Evolutionary conservation across 2,329 filamentous ascomycete species (phyloP).

Genomic region (Ceratocystiopsis sp.): DNA sequence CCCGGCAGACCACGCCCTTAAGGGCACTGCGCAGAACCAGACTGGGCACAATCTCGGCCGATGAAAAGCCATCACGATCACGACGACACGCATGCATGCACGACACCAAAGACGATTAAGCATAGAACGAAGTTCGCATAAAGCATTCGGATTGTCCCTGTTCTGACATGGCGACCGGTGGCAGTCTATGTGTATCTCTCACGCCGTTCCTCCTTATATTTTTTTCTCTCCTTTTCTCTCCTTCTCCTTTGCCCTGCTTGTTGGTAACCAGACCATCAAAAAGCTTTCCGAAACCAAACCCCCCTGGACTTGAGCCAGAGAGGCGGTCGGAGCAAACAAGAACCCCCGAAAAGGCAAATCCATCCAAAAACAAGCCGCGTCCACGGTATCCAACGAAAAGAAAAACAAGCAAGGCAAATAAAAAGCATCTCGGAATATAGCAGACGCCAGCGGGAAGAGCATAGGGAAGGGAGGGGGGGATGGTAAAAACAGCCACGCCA

Average conservation of each 20-base stretch:
- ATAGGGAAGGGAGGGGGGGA: too few relatives aligned
- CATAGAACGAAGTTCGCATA: too few relatives aligned
- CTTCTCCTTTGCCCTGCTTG: not conserved
- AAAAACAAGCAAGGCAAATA: too few relatives aligned
- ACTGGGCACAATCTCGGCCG: slow-evolving; percentile 6
- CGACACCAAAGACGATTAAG: too few relatives aligned
- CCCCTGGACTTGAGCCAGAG: not conserved
- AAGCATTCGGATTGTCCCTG: not conserved
- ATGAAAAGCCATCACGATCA: too few relatives aligned
- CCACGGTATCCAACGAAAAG: too few relatives aligned
- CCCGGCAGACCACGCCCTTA: slow-evolving; percentile 65
- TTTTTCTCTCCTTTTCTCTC: not conserved
- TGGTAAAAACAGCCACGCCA: not conserved
- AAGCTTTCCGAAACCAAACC: not conserved
- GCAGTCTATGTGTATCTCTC: slow-evolving; percentile 1
- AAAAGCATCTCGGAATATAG: too few relatives aligned
- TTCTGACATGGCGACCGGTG: slow-evolving; percentile 3
- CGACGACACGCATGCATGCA: too few relatives aligned
- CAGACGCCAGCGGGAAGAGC: too few relatives aligned
- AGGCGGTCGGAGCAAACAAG: not conserved
- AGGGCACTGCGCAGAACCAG: slow-evolving; percentile 36
- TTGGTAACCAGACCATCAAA: slow-evolving; percentile 6
- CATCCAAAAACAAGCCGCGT: too few relatives aligned
- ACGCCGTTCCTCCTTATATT: not conserved
- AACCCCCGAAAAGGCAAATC: too few relatives aligned